Base-by-base conservation (phyloP, 2,329 filamentous ascomycete genomes). In the Colletotrichum sublineola region DNA sequence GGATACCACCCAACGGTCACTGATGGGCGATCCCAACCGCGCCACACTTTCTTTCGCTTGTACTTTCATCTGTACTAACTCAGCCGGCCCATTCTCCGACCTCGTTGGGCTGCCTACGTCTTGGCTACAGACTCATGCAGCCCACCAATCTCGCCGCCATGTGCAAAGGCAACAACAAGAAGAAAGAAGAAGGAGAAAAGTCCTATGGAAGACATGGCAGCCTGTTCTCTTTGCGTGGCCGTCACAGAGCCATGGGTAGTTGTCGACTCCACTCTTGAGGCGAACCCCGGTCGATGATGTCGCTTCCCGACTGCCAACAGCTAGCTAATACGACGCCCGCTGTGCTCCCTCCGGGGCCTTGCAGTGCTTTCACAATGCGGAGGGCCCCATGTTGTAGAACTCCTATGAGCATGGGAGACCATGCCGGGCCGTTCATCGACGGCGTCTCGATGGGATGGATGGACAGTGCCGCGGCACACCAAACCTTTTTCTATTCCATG, bases 211-310 rank as follows among this genome's bases (percentile, higher is more conserved):
- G 46, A 60, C 44, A 53, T 68, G 53, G 53, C 57, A 56, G 52
- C 55, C 24, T 57, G 61, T 40, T 50, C 36, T 53, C 64, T 38
- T 52, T 57, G 57, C 68, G 42, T 63, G n/a, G 44, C 50, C 33
- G 33, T 58, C 42, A 62, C 52, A 68, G 33, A 53, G 40, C 33
- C 48, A 55, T 42, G 38, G 46, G 65, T 69, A 66, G 58, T 46
- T 58, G 52, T 63, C 53, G 69, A 72, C 69, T 64, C 69, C 69
- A 72, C 69, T 64, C 44, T 63, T 48, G 50, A 61, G 18, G 53
- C 58, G 52, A 63, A 55, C 69, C 69, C 66, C 63, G 69, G 60
- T 64, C 60, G 66, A 68, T 72, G 52, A 68, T 72, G 65, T 72
- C 66, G 66, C 69, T 60, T 24, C 52, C 46, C 36, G 24, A n/a